Conservation (phyloP, 2,329 filamentous ascomycete species). For the Karstenula rhodostoma region DNA sequence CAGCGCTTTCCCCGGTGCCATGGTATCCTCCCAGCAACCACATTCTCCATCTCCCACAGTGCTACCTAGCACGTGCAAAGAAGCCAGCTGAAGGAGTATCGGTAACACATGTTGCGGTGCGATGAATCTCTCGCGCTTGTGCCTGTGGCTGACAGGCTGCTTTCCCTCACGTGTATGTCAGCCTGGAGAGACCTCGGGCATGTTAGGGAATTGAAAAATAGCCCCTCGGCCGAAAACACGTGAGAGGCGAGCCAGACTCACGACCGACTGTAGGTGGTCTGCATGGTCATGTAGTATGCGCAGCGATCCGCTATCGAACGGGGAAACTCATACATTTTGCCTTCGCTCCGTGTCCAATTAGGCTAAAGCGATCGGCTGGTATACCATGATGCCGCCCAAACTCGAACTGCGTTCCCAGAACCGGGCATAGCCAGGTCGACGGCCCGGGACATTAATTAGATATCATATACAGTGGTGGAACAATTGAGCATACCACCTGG, state of each 20-base stretch:
- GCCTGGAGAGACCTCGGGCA: too few species aligned
- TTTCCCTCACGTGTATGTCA: too few species aligned
- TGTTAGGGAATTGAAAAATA: too few species aligned
- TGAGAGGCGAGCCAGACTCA: neutral
- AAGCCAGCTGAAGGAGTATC: too few species aligned
- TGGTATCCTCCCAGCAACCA: too few species aligned
- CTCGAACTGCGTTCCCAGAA: neutral
- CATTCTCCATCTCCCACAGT: too few species aligned
- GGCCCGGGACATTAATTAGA: slow-evolving; percentile 10
- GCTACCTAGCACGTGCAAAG: too few species aligned
- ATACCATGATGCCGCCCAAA: neutral
- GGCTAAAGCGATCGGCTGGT: slow-evolving; percentile 10
- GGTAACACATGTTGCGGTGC: neutral
- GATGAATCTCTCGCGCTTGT: neutral
- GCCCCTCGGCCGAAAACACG: too few species aligned
- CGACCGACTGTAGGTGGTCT: neutral
- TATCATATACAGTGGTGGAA: slow-evolving; percentile 16
- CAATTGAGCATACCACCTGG: slow-evolving; percentile 5
- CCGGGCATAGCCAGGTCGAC: slow-evolving; percentile 4
- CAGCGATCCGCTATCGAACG: slow-evolving; percentile 5
- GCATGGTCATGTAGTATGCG: neutral
- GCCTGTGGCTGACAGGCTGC: too few species aligned
- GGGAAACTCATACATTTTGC: slow-evolving; percentile 7
- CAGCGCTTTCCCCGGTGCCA: too few species aligned
- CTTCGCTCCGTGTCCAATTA: slow-evolving; percentile 11